Percentiles rank a stretch among this genome's conserved stretches.
These are phyloP conservation scores for Emmonsia crescens DNA, from an alignment of 2,329 filamentous ascomycete species.

Conservation along the genomic window DNA sequence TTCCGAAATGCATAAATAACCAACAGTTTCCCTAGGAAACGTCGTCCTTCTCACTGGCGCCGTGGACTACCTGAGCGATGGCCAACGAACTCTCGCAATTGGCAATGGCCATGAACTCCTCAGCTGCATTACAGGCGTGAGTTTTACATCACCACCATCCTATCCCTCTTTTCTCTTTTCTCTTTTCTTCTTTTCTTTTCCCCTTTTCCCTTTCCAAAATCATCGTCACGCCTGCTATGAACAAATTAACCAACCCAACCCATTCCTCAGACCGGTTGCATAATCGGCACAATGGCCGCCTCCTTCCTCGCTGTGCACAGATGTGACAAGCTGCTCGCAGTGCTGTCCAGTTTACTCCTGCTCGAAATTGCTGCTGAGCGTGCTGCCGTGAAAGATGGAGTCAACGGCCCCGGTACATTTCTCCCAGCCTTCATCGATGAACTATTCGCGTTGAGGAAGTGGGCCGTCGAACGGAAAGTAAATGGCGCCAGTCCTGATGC, in stretches of 20 bases:
- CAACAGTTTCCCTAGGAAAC: slow-evolving; percentile 30
- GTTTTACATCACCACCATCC: slow-evolving; percentile 5
- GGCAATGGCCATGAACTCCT: slow-evolving; percentile 61
- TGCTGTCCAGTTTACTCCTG: slow-evolving; percentile 60
- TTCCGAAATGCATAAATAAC: neutral
- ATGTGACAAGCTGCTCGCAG: slow-evolving; percentile 58
- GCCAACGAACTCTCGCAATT: slow-evolving; percentile 54
- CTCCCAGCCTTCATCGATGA: slow-evolving; percentile 75
- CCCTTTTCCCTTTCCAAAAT: neutral
- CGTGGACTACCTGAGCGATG: slow-evolving; percentile 69
- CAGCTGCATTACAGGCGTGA: slow-evolving; percentile 36
- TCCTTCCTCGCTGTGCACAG: slow-evolving; percentile 57
- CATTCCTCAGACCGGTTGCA: slow-evolving; percentile 56
- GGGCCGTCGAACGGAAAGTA: slow-evolving; percentile 10
- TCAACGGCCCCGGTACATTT: slow-evolving; percentile 75
- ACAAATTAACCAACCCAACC: slow-evolving; percentile 3
- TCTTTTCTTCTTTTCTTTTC: neutral
- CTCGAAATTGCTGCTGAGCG: slow-evolving; percentile 69
- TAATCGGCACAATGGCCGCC: slow-evolving; percentile 70
- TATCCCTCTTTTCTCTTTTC: neutral
- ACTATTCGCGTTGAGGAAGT: slow-evolving; percentile 36
- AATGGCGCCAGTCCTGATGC: neutral
- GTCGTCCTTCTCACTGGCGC: slow-evolving; percentile 74
- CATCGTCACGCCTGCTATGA: neutral
- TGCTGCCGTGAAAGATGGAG: slow-evolving; percentile 47